These are phyloP conservation scores for Kwoniella dejecticola DNA, from an alignment of 768 basidiomycete species.

Conservation along the genomic window DNA sequence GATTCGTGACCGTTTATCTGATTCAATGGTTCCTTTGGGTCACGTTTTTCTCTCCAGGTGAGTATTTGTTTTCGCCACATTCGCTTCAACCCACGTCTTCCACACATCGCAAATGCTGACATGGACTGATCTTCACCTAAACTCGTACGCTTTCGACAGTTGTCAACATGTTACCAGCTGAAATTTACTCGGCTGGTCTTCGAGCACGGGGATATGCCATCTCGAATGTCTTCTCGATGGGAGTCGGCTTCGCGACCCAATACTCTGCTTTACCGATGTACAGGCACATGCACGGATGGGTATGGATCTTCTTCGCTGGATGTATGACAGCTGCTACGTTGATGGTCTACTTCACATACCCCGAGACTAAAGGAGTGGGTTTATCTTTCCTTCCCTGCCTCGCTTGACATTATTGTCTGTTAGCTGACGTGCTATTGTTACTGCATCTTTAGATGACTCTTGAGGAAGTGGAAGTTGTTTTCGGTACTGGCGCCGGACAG, in stretches of 20 bases:
- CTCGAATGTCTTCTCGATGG: conserved; percentile 42
- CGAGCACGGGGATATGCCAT: conserved; percentile 39
- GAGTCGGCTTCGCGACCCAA: conserved; percentile 38
- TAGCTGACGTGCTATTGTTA: neutral
- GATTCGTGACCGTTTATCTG: conserved; percentile 36
- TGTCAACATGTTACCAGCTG: conserved; percentile 43
- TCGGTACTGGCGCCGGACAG: conserved; percentile 40
- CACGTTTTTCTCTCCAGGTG: conserved; percentile 36
- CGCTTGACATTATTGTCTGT: neutral
- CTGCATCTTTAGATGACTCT: conserved; percentile 29
- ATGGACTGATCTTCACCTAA: too few relatives aligned
- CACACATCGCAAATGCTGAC: neutral
- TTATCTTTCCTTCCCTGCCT: too few relatives aligned
- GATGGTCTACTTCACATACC: conserved; percentile 40
- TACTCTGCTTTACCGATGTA: conserved; percentile 44
- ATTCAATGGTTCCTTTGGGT: conserved; percentile 45
- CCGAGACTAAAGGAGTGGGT: conserved; percentile 43
- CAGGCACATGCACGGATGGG: conserved; percentile 39
- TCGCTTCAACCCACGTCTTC: neutral
- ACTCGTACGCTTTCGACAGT: conserved; percentile 1
- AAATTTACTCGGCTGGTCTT: conserved; percentile 41
- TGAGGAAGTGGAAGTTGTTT: conserved; percentile 39
- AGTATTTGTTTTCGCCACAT: neutral
- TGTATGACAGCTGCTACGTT: conserved; percentile 34
- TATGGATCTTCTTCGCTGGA: conserved; percentile 40